Percentiles rank a stretch among this genome's conserved stretches.
phyloP scores from a whole-genome alignment of 108 stramenopile genomes.

The Licmophora abbreviata region DNA sequence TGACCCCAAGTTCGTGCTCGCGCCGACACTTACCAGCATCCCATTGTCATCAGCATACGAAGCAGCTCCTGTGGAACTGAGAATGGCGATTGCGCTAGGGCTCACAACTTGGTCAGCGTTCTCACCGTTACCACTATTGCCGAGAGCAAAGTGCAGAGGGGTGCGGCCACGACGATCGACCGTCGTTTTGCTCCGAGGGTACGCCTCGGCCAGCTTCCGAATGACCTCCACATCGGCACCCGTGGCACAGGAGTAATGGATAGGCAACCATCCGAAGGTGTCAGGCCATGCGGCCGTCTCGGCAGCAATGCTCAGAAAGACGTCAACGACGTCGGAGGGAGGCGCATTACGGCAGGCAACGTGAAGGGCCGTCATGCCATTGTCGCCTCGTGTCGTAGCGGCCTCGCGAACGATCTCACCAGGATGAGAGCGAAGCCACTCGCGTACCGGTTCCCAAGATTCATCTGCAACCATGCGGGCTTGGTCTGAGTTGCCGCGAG shows the following conservation, averaged over 20 bases:
- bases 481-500: conserved; percentile 17
- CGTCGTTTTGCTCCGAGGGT: conserved; percentile 46
- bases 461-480: conserved; percentile 18
- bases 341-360: conserved; percentile 49
- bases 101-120: conserved; percentile 28
- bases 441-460: conserved; percentile 46
- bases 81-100: conserved; percentile 30
- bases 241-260: conserved; percentile 75
- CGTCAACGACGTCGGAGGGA: conserved; percentile 46
- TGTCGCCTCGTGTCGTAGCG: conserved; percentile 52
- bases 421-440: conserved; percentile 41
- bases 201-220: conserved; percentile 40
- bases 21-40: conserved; percentile 46
- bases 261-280: conserved; percentile 66
- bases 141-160: conserved; percentile 69
- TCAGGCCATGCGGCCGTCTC: conserved; percentile 56
- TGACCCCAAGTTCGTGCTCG: no score
- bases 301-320: conserved; percentile 39
- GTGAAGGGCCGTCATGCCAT: conserved; percentile 56
- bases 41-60: conserved; percentile 65
- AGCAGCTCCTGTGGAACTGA: conserved; percentile 52
- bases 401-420: conserved; percentile 42
- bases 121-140: conserved; percentile 27
- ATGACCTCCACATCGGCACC: conserved; percentile 48
- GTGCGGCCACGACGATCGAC: conserved; percentile 62